These are phyloP conservation scores for Mortierella sp. DNA, from an alignment of 371 early-diverging fungal species.

Conservation along the genomic window DNA sequence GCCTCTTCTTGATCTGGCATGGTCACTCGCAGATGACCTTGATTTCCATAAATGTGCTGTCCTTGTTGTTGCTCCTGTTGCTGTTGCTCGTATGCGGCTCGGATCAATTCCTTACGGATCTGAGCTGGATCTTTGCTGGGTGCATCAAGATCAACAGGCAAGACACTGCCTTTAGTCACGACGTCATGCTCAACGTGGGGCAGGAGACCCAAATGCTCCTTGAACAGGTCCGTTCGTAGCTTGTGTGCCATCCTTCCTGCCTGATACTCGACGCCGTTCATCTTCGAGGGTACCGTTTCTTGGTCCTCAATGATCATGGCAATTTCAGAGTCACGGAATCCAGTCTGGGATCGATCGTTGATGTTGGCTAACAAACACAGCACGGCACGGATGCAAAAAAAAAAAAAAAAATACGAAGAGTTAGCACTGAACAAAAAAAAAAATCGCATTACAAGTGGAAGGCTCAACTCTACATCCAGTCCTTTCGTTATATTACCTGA, in stretches of 20 bases:
- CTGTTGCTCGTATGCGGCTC: slow-evolving; percentile 16
- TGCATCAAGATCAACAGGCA: slow-evolving; percentile 51
- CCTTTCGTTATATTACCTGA: slow-evolving; percentile 61
- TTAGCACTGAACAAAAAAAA: not conserved
- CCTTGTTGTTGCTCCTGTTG: slow-evolving; percentile 1
- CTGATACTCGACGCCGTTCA: slow-evolving; percentile 81
- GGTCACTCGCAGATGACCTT: slow-evolving; percentile 35
- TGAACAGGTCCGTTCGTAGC: slow-evolving; percentile 82
- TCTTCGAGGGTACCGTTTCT: slow-evolving; percentile 70
- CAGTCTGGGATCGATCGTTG: slow-evolving; percentile 90
- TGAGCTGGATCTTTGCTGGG: slow-evolving; percentile 43
- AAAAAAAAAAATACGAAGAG: not conserved
- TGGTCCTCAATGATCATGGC: slow-evolving; percentile 88
- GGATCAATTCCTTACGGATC: slow-evolving; percentile 26
- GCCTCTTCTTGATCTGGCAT: slow-evolving; percentile 38
- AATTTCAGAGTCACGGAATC: slow-evolving; percentile 92
- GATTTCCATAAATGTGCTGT: not conserved
- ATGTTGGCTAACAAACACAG: slow-evolving; percentile 92
- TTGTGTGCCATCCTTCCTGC: slow-evolving; percentile 82
- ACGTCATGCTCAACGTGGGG: slow-evolving; percentile 59
- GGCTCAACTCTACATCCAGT: too few species aligned
- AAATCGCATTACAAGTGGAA: too few species aligned
- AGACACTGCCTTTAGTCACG: slow-evolving; percentile 63
- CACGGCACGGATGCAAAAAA: not conserved
- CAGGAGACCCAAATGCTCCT: slow-evolving; percentile 86